Conservation (phyloP, 257 asterid species). For the Lantana camara region DNA sequence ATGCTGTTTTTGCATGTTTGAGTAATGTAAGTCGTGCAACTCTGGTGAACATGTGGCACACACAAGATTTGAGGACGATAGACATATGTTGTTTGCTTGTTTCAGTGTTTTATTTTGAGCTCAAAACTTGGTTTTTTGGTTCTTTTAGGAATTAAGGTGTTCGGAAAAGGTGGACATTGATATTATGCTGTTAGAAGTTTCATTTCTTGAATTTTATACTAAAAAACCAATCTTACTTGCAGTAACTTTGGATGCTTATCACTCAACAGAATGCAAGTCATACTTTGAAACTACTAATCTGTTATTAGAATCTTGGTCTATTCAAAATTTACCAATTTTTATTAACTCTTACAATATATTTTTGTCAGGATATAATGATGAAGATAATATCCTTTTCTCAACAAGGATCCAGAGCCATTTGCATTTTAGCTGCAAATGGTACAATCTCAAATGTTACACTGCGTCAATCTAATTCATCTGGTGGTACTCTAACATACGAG, state of each 20-base stretch:
- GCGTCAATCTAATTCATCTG: slow-evolving; percentile 86
- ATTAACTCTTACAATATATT: neutral
- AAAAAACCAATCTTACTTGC: neutral
- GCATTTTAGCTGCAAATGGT: slow-evolving; percentile 87
- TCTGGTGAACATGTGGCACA: neutral
- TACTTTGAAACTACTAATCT: neutral
- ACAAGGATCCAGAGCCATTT: slow-evolving; percentile 82
- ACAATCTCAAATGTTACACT: slow-evolving; percentile 83
- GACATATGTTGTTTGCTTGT: slow-evolving; percentile 1
- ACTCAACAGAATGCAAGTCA: too few species aligned
- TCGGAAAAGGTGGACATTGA: neutral
- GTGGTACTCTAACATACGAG: slow-evolving; percentile 95
- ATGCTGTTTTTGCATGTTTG: neutral
- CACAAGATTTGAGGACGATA: neutral
- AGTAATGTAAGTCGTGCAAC: neutral
- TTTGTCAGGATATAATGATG: slow-evolving; percentile 77
- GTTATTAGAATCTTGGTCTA: slow-evolving; percentile 3
- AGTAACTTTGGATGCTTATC: neutral
- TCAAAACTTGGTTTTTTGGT: neutral
- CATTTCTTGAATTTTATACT: neutral
- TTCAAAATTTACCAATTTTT: slow-evolving; percentile 8
- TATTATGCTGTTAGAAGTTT: neutral
- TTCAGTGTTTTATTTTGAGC: neutral
- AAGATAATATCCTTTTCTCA: slow-evolving; percentile 87
- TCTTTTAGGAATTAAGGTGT: too few species aligned